Base-by-base conservation (phyloP, 2,329 filamentous ascomycete species). In the Calonectria crousiana region DNA sequence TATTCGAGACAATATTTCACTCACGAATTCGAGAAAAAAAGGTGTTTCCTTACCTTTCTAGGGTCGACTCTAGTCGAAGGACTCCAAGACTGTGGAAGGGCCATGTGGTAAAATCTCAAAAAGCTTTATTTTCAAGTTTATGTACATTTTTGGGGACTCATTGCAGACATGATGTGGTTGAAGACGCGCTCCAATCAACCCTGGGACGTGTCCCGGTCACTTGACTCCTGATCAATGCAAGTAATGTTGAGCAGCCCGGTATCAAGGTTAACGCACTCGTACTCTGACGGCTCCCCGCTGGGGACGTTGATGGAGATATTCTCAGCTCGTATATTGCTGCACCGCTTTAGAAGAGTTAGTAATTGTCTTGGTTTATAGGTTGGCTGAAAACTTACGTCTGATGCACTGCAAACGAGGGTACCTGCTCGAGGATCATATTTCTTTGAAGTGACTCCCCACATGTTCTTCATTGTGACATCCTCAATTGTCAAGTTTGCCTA, bases 391-490 rank as follows among this genome's bases (percentile, higher is more conserved):
- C 81, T 77, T 73, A 82, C 81, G 41, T 82, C 81, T 3, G 74
- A 52, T 1, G 80, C 79, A 69, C 82, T 83, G 68, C 82, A 83
- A 18, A 83, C 77, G 0, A 83, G 69, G 2, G 76, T 74, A 28
- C 82, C 82, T 2, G 81, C 82, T 53, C 78, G 74, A 0, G 82
- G 82, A 23, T 83, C 82, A 10, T 75, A 79, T 52, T 81, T 82
- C 26, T 72, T 77, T 0, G 82, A 83, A 0, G 76, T 78, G 1
- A 78, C 81, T 20, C 82, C 82, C 75, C 80, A 82, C 56, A 83
- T 79, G 51, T 83, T 82, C 36, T 77, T 79, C 79, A 81, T 77
- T 1, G 81, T 82, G 13, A 81, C 68, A 1, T 81, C 79, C 38
- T 79, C 76, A 4, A 81, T 81, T 0, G 78, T 81, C 32, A 81